phyloP scores from a whole-genome alignment of 345 rosid genomes.

The Salix udensis region DNA sequence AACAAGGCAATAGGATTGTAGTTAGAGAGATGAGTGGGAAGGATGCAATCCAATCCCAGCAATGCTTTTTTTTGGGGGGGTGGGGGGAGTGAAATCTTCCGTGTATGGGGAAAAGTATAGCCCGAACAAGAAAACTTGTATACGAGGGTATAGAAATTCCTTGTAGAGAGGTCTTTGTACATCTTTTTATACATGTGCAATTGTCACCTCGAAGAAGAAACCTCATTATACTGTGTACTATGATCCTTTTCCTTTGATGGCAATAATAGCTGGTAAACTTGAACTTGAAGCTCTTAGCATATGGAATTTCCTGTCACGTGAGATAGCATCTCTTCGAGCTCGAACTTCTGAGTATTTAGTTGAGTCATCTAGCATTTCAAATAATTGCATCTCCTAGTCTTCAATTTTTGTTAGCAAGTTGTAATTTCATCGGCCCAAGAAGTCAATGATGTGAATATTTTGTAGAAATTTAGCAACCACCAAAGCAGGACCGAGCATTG shows the following conservation, averaged over 20 bases:
- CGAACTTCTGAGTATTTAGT: too few species aligned
- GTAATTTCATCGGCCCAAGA: too few species aligned
- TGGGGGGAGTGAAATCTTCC: neutral
- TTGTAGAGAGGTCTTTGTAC: slow-evolving; percentile 24
- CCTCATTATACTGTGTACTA: neutral
- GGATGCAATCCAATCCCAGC: slow-evolving; percentile 4
- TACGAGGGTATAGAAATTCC: slow-evolving; percentile 20
- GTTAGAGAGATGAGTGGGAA: slow-evolving; percentile 18
- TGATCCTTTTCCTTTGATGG: neutral
- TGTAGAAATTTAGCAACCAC: too few species aligned
- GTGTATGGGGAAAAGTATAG: slow-evolving; percentile 13
- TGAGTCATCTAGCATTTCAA: too few species aligned
- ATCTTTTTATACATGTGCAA: slow-evolving; percentile 26
- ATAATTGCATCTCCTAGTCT: too few species aligned
- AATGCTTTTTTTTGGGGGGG: neutral
- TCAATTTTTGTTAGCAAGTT: too few species aligned
- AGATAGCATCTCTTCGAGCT: too few species aligned
- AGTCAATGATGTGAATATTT: too few species aligned
- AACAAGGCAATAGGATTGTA: slow-evolving; percentile 24
- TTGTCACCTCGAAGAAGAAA: slow-evolving; percentile 3
- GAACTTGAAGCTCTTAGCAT: neutral
- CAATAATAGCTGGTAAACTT: neutral
- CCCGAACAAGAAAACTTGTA: slow-evolving; percentile 12
- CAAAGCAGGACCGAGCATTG: too few species aligned
- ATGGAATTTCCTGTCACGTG: too few species aligned